Evolutionary conservation across 2,329 filamentous ascomycete species (phyloP), one percentile per base, ranked within the genome.

Genomic region (Ceratocystis variospora): DNA sequence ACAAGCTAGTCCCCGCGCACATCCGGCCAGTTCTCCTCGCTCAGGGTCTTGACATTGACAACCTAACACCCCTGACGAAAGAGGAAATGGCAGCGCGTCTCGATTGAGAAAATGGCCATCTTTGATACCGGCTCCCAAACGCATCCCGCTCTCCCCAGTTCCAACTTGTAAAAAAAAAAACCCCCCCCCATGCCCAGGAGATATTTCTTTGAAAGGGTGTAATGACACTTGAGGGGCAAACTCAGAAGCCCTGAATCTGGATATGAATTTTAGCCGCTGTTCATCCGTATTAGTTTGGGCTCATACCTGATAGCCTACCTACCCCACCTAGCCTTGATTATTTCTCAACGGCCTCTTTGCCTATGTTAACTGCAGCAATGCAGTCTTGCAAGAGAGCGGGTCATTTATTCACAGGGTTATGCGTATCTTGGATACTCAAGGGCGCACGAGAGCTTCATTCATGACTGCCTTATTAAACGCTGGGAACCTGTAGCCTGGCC

Each of bases 31-130:
- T 85, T 68, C 82, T 99, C 68, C 84, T 84, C 69, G 82, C 87
- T 61, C 86, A 86, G 72, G 92, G 90, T 65, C 83, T 99, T 71
- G 92, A 97, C 75, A 90, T 96, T 73, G 90, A 96, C 77, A 92
- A 92, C 76, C 89, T 99, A 77, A 90, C 86, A 72, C 93, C 93
- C 59, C 81, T 99, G 79, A 80, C 88, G 73, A 96, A 91, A 81
- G 88, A 94, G 73, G 90, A 96, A 76, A 97, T 99, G 94, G 90
- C 96, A 80, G 94, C 94, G 68, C 90, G 92, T 77, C 82, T 99
- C 77, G 94, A 99, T 79, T 99, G 88, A 92, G 63, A 63, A 65
- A 8, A 45, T 10, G 65, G 61, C 50, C 41, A 61, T 37, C 46
- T 50, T 59, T 64, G 17, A 33, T 28, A 57, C 22, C 53, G 28